These are phyloP conservation scores for Pseudogymnoascus verrucosus DNA, from an alignment of 2,329 filamentous ascomycete species.

Conservation along the genomic window DNA sequence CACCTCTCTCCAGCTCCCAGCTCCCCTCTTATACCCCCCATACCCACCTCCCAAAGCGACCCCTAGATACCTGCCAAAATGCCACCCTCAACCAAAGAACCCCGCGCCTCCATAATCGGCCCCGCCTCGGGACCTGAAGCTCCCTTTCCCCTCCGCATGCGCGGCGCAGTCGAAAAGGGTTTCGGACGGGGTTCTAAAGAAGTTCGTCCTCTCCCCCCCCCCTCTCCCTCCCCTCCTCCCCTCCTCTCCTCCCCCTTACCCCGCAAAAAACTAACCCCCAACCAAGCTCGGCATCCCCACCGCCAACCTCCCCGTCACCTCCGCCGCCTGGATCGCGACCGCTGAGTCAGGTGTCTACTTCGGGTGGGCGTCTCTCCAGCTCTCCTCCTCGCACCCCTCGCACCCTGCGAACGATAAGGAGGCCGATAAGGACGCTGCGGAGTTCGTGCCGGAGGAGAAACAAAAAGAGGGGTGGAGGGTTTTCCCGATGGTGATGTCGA, in stretches of 20 bases:
- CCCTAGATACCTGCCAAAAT: background rate
- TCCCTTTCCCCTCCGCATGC: constrained; percentile 77
- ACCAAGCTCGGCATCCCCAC: constrained; percentile 85
- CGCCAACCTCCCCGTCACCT: constrained; percentile 78
- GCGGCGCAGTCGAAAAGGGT: constrained; percentile 81
- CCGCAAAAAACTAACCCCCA: background rate
- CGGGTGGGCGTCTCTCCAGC: constrained; percentile 72
- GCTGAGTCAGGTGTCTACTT: constrained; percentile 83
- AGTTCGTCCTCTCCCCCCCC: constrained; percentile 37
- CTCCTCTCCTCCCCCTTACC: constrained; percentile 1
- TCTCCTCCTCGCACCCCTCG: constrained; percentile 40
- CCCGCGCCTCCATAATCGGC: constrained; percentile 65
- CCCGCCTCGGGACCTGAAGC: constrained; percentile 61
- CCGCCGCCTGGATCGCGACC: constrained; percentile 51
- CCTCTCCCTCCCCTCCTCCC: constrained; percentile 11
- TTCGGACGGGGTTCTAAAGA: constrained; percentile 93
- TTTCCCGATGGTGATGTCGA: constrained; percentile 85
- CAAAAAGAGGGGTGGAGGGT: constrained; percentile 34
- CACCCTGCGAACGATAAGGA: constrained; percentile 12
- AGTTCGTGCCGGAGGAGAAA: constrained; percentile 8
- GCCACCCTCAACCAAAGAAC: constrained; percentile 13
- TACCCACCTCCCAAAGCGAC: background rate
- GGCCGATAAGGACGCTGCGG: constrained; percentile 12
- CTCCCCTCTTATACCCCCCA: background rate
- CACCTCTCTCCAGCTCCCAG: background rate